phyloP scores from a whole-genome alignment of 192 early-diverging fungal genomes.

The Coemansia biformis region DNA sequence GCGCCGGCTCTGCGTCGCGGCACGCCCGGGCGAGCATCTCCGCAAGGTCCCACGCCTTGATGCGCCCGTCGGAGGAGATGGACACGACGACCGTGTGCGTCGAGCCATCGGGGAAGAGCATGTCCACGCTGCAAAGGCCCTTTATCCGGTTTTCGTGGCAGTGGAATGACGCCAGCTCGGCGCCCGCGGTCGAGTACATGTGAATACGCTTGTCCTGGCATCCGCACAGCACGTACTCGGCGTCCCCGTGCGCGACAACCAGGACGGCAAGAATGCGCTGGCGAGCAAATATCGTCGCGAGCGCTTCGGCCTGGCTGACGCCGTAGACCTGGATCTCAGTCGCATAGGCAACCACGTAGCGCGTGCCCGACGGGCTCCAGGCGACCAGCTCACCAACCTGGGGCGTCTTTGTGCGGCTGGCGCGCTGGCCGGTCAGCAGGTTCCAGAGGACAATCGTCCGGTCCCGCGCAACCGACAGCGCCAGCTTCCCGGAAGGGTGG shows the following conservation, averaged over 20 bases:
- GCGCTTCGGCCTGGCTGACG: constrained; percentile 35
- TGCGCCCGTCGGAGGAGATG: constrained; percentile 67
- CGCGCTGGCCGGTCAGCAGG: constrained; percentile 66
- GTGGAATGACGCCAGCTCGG: constrained; percentile 26
- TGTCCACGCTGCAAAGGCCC: constrained; percentile 25
- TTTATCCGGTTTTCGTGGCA: constrained; percentile 43
- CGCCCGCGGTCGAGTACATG: constrained; percentile 35
- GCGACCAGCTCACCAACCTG: constrained; percentile 32
- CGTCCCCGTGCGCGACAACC: constrained; percentile 15
- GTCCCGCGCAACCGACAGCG: constrained; percentile 75
- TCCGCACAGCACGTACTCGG: constrained; percentile 28
- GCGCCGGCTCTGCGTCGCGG: neutral
- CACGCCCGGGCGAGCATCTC: constrained; percentile 36
- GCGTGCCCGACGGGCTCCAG: constrained; percentile 27
- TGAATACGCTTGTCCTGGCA: constrained; percentile 49
- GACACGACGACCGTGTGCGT: constrained; percentile 49
- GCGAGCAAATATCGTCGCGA: constrained; percentile 30
- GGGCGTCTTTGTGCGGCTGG: constrained; percentile 48
- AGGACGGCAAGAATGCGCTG: constrained; percentile 38
- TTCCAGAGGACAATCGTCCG: constrained; percentile 72
- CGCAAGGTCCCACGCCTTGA: constrained; percentile 66
- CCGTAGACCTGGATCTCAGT: constrained; percentile 42
- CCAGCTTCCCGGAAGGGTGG: constrained; percentile 94
- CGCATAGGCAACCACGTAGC: constrained; percentile 39
- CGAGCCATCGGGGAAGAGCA: constrained; percentile 31